A percentile compares a stretch with the other conserved stretches of the same genome.
phyloP scores from a whole-genome alignment of 257 asterid species.

The Ballota nigra region DNA sequence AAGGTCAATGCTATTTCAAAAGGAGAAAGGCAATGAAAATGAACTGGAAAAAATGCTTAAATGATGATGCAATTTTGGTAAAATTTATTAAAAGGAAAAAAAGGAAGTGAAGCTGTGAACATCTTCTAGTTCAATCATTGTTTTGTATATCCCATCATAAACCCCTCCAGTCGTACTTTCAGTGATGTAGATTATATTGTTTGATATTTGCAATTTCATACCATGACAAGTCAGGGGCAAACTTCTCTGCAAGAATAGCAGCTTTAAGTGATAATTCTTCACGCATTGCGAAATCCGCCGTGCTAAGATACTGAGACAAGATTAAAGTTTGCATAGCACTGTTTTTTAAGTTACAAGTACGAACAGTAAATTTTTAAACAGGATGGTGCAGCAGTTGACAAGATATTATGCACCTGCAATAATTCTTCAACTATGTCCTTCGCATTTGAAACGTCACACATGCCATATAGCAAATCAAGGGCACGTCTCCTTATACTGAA shows the following conservation, averaged over 20 bases:
- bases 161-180: neutral
- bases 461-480: slow-evolving; percentile 93
- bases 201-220: slow-evolving; percentile 35
- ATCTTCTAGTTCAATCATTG: neutral
- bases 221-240: slow-evolving; percentile 98
- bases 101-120: neutral
- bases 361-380: slow-evolving; percentile 14
- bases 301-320: slow-evolving; percentile 66
- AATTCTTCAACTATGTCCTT: slow-evolving; percentile 97
- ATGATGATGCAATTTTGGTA: neutral
- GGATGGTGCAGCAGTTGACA: slow-evolving; percentile 11
- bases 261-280: slow-evolving; percentile 75
- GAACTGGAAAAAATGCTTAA: neutral
- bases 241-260: slow-evolving; percentile 95
- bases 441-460: slow-evolving; percentile 97
- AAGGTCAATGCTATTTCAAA: neutral
- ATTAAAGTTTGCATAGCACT: slow-evolving; percentile 21
- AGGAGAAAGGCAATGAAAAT: neutral
- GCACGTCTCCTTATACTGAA: slow-evolving; percentile 93
- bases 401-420: slow-evolving; percentile 58
- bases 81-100: neutral
- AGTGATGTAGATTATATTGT: neutral
- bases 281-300: slow-evolving; percentile 68
- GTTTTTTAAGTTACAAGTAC: slow-evolving; percentile 21
- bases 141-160: slow-evolving; percentile 9